Base-by-base conservation (phyloP, 768 basidiomycete species). In the Tricholoma saponaceum region DNA sequence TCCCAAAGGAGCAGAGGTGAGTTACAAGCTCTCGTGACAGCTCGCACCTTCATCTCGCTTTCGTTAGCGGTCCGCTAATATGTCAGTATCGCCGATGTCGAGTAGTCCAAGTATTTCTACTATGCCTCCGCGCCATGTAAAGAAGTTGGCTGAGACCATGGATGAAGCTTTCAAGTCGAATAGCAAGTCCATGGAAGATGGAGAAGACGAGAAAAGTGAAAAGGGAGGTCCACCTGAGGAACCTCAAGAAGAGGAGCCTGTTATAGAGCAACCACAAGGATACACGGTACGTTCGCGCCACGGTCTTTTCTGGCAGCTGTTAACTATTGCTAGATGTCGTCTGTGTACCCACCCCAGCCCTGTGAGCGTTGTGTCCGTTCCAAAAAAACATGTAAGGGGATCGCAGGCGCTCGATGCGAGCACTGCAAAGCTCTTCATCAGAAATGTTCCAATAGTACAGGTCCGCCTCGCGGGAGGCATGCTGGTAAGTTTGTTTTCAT, bases 301-400 rank as follows among this genome's bases (percentile, higher is more conserved):
- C 18, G 23, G 18, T 50, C 6, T 51, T 5, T 33, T 20, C 16
- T 46, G 14, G 47, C 32, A 44, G 35, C 18, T 43, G 14, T 47
- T 59, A 20, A 63, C 47, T 28, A 50, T 60, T n/a, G 60, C 44
- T 55, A 60, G 56, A 57, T 66, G 25, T 46, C 58, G 30, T 60
- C 69, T 20, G 69, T 73, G 47, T 70, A 70, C 56, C 72, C 77
- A 30, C 74, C 76, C 25, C 70, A 69, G 51, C 75, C 76, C 14
- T 79, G 78, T 60, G 78, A 79, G 55, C 74, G 78, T 51, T 79
- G 78, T 58, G 67, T 74, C 61, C 75, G 76, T 59, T 73, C 74
- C 18, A 72, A 71, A 47, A 75, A 72, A 63, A 71, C 69, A 5
- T 79, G 78, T 62, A 75, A 70, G 60, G 78, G 78, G 18, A 66